These are phyloP conservation scores for Cladochytrium replicatum DNA, from an alignment of 192 early-diverging fungal species.

Conservation along the genomic window DNA sequence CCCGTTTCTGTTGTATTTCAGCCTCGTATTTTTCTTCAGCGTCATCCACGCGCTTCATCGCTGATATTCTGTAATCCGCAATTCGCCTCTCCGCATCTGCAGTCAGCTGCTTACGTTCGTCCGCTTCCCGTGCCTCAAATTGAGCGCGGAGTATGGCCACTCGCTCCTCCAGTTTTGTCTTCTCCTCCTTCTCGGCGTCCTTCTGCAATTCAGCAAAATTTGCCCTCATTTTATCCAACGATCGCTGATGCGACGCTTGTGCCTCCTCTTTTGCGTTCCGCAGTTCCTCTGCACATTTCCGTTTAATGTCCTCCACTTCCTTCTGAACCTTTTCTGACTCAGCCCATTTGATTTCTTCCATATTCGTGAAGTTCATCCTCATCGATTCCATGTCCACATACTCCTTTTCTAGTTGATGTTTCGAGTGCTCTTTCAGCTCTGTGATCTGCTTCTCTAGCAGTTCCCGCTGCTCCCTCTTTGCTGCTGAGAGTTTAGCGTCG, in stretches of 20 bases:
- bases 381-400: no score
- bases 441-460: conserved; percentile 1
- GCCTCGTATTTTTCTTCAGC: not conserved
- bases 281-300: not conserved
- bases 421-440: conserved; percentile 7
- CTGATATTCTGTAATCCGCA: not conserved
- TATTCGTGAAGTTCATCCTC: no score
- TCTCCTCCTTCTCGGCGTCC: not conserved
- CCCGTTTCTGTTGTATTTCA: not conserved
- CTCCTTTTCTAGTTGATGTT: no score
- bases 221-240: not conserved
- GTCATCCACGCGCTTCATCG: not conserved
- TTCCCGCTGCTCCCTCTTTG: conserved; percentile 6
- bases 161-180: not conserved
- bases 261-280: not conserved
- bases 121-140: not conserved
- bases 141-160: not conserved
- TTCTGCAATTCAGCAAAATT: not conserved
- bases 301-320: not conserved
- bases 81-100: not conserved
- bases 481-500: no score
- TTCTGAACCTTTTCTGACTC: no score
- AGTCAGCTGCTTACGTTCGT: not conserved
- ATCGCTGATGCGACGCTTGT: not conserved
- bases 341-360: no score